Evolutionary conservation across 257 asterid species (phyloP), one percentile per base, ranked within the genome.

Genomic region (Gardenia jasminoides): DNA sequence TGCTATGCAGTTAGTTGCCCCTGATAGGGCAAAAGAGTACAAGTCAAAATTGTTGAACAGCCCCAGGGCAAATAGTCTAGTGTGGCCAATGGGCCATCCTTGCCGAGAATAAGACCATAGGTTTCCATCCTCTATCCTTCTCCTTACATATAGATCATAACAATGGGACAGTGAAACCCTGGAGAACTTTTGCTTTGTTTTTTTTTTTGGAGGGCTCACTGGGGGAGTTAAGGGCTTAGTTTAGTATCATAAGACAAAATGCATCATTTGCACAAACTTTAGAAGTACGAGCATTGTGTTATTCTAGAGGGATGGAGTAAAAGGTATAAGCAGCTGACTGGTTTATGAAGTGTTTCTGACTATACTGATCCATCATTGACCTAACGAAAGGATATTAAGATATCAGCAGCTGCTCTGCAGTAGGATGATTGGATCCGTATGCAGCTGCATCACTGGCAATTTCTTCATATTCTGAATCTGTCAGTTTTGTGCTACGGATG

Each of bases 1-100:
- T 59, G 97, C 97, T 69, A 77, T 90, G 39, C 85, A 89, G 85
- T 48, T 85, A 36, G 81, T 90, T 8, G 85, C 88, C n/a, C 94
- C 96, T 17, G 71, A 84, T 4, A 88, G 77, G 84, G 90, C 88
- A 13, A 87, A 82, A 70, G 66, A 82, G 7, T 81, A 88, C 65
- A 81, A 67, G 41, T 79, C 89, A 31, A 87, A 43, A 80, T 86
- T 87, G 88, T 62, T 85, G 17, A 81, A 66, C 16, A 79, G 86
- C 39, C 39, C 20, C 68, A 73, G 7, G 26, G 58, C 24, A 70
- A 65, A 58, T 10, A 26, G 59, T 28, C 54, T 3, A 26, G 65
- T 59, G 67, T 59, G 67, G 80, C 69, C 30, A 62, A 43, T 47
- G 56, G 24, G 80, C 76, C 72, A 47, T 4, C 80, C 9, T 62